These are phyloP conservation scores for Sporothrix pallida DNA, from an alignment of 2,329 filamentous ascomycete genomes.

Conservation along the genomic window DNA sequence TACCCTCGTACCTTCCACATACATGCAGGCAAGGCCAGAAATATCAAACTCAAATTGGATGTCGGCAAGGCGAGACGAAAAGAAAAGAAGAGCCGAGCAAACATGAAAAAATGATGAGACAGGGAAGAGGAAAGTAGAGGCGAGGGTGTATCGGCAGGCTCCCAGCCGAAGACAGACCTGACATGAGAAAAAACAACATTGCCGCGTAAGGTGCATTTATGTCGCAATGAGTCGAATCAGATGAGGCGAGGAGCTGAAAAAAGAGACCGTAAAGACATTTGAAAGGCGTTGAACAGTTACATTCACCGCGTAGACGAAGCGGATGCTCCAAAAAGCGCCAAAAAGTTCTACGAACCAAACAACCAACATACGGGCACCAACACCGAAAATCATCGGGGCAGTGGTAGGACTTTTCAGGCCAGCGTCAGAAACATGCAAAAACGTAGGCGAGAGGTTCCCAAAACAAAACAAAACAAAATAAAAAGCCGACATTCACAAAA, in stretches of 20 bases:
- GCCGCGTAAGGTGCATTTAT: not conserved
- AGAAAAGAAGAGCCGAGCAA: not conserved
- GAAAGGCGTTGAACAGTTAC: too few relatives aligned
- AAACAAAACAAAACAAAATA: not conserved
- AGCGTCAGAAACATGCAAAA: not conserved
- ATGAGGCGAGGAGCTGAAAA: slow-evolving; percentile 11
- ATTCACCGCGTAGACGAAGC: too few relatives aligned
- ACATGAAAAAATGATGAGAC: not conserved
- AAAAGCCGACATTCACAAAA: not conserved
- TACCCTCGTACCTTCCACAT: too few relatives aligned
- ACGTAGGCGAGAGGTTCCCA: not conserved
- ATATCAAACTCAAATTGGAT: not conserved
- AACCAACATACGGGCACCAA: not conserved
- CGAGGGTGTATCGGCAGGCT: slow-evolving; percentile 11
- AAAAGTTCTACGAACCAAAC: slow-evolving; percentile 16
- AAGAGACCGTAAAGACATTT: not conserved
- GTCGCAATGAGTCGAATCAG: not conserved
- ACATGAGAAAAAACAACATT: not conserved
- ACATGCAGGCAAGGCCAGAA: not conserved
- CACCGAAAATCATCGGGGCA: not conserved
- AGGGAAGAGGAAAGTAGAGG: not conserved
- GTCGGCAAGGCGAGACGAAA: not conserved
- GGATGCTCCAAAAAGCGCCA: not conserved
- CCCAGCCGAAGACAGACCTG: not conserved
- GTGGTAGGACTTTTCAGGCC: slow-evolving; percentile 5